Evolutionary conservation across 1,284 basidiomycete genomes (phyloP), one percentile per base, ranked within the genome.

Genomic region (Fomes fomentarius): DNA sequence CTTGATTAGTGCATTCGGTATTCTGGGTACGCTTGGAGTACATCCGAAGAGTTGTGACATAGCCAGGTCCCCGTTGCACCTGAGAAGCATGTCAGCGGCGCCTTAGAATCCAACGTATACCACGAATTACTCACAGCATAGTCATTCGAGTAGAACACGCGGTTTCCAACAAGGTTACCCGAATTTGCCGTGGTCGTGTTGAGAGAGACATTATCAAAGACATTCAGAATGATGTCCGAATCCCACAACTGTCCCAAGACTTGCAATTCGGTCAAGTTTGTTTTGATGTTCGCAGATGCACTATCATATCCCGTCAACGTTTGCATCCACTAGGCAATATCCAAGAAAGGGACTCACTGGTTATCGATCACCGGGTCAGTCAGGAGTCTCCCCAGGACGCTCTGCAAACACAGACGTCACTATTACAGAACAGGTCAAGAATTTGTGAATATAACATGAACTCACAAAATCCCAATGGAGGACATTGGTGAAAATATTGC

Each of bases 391-490:
- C 83, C 82, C 12, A 87, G 69, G 10, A 75, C 80, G 57, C 84
- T 85, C 82, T 85, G 43, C 3, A 28, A 14, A 44, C 31, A 22
- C 15, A 14, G 19, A 17, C 28, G 22, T 37, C 30, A 47, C 14
- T 26, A 24, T 31, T 17, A 14, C 22, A n/a, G n/a, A 25, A 6
- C 12, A 35, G 47, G 15, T n/a, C 21, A 21, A 28, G 7, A 6
- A 2, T 28, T n/a, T n/a, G n/a, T n/a, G n/a, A n/a, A n/a, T 22
- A 37, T 31, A 25, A 38, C 10, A 39, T 11, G n/a, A 4, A 69
- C 83, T 66, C 58, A 87, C 84, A 61, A 85, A 82, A 58, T 89
- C 85, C 83, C 84, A 89, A 62, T 87, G 84, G 37, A 84, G 68
- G 15, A 80, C 74, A 17, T 76, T 70, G 1, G 85, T 86, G 40